phyloP scores from a whole-genome alignment of 495 filamentous ascomycete genomes.

The Penicillium chermesinum region DNA sequence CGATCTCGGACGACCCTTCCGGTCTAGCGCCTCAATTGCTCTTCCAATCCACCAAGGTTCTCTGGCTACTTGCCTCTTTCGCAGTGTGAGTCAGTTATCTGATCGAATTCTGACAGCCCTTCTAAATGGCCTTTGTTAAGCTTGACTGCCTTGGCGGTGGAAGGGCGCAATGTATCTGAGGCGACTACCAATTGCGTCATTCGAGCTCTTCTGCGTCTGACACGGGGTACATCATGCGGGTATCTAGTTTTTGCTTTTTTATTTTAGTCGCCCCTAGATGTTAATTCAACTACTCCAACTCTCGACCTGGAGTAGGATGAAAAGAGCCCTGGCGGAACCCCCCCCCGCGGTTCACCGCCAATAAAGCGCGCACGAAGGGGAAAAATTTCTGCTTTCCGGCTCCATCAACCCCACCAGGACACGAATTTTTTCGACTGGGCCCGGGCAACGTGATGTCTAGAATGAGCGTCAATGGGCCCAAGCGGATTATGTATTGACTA shows the following conservation, averaged over 20 bases:
- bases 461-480: not conserved
- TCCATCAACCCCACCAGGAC: constrained; percentile 1
- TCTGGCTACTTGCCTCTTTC: no score
- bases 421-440: constrained; percentile 18
- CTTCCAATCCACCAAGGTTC: not conserved
- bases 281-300: not conserved
- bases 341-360: no score
- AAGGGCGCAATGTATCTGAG: no score
- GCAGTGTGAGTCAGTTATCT: no score
- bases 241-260: not conserved
- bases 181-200: not conserved
- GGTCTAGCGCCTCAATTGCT: constrained; percentile 3
- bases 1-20: constrained; percentile 22
- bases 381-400: constrained; percentile 24
- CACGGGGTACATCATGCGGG: not conserved
- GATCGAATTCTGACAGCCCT: not conserved
- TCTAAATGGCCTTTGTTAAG: not conserved
- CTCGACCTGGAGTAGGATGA: no score
- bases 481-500: not conserved
- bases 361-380: constrained; percentile 6
- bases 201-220: not conserved
- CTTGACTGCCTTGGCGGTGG: not conserved
- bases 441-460: constrained; percentile 20
- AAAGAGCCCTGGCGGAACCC: no score
- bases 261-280: not conserved